Evolutionary conservation across 140 eudicot genomes (phyloP), one percentile per base, ranked within the genome.

Genomic region (Bidens hawaiensis): DNA sequence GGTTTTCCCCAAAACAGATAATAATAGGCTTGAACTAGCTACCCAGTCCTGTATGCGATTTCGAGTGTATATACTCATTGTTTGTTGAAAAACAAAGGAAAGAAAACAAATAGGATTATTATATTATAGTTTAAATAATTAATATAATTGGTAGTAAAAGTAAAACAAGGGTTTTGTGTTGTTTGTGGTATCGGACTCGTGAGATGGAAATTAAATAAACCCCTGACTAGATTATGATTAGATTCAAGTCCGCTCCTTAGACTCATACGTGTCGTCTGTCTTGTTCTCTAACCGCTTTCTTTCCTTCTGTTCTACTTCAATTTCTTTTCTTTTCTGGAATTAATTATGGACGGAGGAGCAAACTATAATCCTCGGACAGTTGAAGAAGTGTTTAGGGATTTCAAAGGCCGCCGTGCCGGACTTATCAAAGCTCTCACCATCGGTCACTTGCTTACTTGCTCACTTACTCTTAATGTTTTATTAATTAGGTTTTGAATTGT

Each of bases 311-410:
- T 62, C 26, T 62, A 17, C 51, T n/a, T 2, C 45, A 30, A 33
- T 28, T 23, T 66, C 42, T 26, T 1, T 10, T 51, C 48, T 31
- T 3, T 10, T 51, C 50, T 22, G 24, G 22, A 6, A 30, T 4
- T 9, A 30, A 30, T 9, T 12, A 62, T 60, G 78, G 78, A 71
- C 50, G 73, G 70, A 8, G 62, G 56, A 10, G 84, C 68, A 3
- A 83, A 73, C 64, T 82, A 78, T 50, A 76, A 80, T 65, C 91
- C 87, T 41, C 70, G 84, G 1, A 77, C 91, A 0, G 84, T 84
- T 4, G 87, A 84, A 54, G 91, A 80, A 55, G 91, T 84, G 30
- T 84, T 81, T 53, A 71, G 84, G 73, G 87, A 84, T 81, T 80
- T 73, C 75, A 83, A 83, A 63, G 86, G 86, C 18, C 81, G 90